Conservation (phyloP, 2,329 filamentous ascomycete species). For the Xylaria polymorpha region DNA sequence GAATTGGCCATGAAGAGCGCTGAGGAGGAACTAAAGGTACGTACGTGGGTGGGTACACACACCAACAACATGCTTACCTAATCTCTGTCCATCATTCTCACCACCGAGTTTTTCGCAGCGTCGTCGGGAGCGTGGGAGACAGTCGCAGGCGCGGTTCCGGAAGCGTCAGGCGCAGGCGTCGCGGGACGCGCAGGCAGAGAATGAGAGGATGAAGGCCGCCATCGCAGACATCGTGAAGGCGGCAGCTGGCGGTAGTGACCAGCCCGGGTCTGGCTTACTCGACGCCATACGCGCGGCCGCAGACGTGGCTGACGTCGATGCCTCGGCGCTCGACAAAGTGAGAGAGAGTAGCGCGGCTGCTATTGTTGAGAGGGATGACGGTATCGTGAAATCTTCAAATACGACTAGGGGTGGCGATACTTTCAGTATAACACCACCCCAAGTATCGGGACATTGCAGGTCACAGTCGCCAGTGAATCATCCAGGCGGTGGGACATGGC, state of each 20-base stretch:
- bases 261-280: conserved; percentile 31
- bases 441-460: neutral
- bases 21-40: conserved; percentile 31
- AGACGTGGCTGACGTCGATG: conserved; percentile 37
- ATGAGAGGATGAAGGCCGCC: conserved; percentile 41
- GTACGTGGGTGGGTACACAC: neutral
- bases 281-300: conserved; percentile 40
- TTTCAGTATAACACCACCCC: neutral
- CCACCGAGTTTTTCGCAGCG: conserved; percentile 36
- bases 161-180: conserved; percentile 45
- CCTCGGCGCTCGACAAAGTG: neutral
- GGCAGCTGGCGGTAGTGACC: conserved; percentile 31
- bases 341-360: neutral
- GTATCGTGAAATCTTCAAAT: neutral
- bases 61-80: neutral
- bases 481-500: neutral
- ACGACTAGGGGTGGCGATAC: neutral
- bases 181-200: conserved; percentile 41
- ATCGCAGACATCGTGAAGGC: conserved; percentile 41
- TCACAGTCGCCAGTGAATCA: neutral
- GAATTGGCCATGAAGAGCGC: conserved; percentile 15
- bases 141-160: conserved; percentile 50
- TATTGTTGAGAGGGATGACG: neutral
- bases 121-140: conserved; percentile 49
- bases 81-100: neutral